A percentile compares a stretch with the other conserved stretches of the same genome.
phyloP scores from a whole-genome alignment of 257 asterid genomes.

The Rehmannia glutinosa region DNA sequence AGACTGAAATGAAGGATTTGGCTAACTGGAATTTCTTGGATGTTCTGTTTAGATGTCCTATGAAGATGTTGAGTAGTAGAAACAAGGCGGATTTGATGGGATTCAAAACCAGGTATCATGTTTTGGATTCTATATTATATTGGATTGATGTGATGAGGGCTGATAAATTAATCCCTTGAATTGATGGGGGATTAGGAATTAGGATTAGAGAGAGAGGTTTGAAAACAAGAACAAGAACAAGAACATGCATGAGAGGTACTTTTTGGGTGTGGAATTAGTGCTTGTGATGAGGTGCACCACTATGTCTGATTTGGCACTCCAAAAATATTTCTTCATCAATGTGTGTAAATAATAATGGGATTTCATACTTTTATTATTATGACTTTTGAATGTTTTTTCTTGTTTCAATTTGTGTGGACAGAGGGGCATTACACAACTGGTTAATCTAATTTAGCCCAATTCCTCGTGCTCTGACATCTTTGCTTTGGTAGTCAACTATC shows the following conservation, averaged over 20 bases:
- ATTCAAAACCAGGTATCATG: slow-evolving; percentile 45
- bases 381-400: slow-evolving; percentile 4
- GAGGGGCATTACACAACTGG: not conserved
- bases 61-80: slow-evolving; percentile 57
- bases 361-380: too few species aligned
- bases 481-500: slow-evolving; percentile 20
- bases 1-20: slow-evolving; percentile 59
- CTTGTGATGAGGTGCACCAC: not conserved
- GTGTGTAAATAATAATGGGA: not conserved
- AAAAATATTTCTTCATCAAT: not conserved
- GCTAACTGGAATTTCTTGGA: slow-evolving; percentile 75
- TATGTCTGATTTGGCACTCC: too few species aligned
- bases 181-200: not conserved
- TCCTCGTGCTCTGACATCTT: slow-evolving; percentile 16
- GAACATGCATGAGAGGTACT: too few species aligned
- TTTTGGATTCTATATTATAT: slow-evolving; percentile 61
- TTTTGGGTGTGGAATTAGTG: not conserved
- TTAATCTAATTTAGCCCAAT: not conserved
- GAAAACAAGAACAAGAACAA: too few species aligned
- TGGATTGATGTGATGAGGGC: slow-evolving; percentile 77
- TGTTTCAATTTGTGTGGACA: not conserved
- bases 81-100: slow-evolving; percentile 56
- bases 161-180: slow-evolving; percentile 58
- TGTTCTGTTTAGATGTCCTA: slow-evolving; percentile 53
- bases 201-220: not conserved